Evolutionary conservation across 495 filamentous ascomycete species (phyloP), one percentile per base, ranked within the genome.

Genomic region (Penicillium chermesinum): DNA sequence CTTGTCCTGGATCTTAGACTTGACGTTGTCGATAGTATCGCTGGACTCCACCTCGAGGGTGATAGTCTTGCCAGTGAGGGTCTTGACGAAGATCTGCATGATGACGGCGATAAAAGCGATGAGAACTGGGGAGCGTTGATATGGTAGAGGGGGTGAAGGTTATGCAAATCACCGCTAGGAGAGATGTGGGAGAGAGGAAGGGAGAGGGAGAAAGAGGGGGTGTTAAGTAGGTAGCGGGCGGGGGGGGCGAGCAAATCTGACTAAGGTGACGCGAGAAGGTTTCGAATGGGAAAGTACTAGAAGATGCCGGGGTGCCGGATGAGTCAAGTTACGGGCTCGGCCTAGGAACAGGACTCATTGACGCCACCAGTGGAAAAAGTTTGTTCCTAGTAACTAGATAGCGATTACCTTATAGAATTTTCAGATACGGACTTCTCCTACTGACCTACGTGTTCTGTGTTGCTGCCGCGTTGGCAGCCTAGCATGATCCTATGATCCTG

Each of bases 31-130:
- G 77, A 97, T 96, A 52, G 91, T 96, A 62, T 97, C 91, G 49
- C 84, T 89, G 49, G 89, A 95, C 79, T 97, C 91, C 15, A 97
- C 93, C 88, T 97, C 91, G 62, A 97, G 83, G 59, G 91, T 97
- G 80, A 97, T 97, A 77, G 91, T 97, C 87, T 97, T 97, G 69
- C 91, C 91, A 45, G 91, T 97, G 55, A 96, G 79, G 56, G 89
- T 95, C 84, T 95, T 95, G 57, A 96, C 90, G 73, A 96, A 96
- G 79, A 96, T 95, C 79, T 96, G 90, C 90, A 96, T 96, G 70
- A 51, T 71, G 62, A 34, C 40, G 41, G 46, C 27, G 51, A 33
- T 44, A 44, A 53, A 58, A 18, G 15, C 41, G 12, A 4, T 7
- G 37, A 47, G 25, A 33, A 41, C 37, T 45, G 36, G 46, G 44